phyloP scores from a whole-genome alignment of 148 eudicot genomes.

The Rhododendron griersonianum region DNA sequence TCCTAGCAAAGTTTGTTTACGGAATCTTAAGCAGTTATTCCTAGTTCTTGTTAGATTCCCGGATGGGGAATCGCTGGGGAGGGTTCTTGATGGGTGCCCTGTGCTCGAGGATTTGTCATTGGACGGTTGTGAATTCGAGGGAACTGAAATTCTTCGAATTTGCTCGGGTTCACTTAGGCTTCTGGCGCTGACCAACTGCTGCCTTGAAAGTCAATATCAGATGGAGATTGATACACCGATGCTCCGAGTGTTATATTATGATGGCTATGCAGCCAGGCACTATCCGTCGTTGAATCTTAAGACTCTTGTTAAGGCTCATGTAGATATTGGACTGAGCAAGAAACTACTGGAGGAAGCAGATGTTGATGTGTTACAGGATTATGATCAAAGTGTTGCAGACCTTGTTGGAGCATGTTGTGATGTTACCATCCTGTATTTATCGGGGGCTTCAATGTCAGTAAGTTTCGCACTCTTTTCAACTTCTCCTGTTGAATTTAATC shows the following conservation, averaged over 20 bases:
- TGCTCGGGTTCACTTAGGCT: neutral
- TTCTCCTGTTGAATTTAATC: neutral
- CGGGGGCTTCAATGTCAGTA: neutral
- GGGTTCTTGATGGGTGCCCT: slow-evolving; percentile 1
- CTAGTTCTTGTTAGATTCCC: neutral
- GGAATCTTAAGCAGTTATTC: neutral
- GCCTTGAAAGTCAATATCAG: neutral
- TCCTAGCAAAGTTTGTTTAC: neutral
- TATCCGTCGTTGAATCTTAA: neutral
- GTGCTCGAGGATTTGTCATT: neutral
- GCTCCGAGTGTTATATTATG: neutral
- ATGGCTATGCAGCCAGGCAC: neutral
- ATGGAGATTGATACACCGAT: neutral
- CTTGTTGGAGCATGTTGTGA: neutral
- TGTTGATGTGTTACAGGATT: neutral
- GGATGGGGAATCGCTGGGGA: neutral
- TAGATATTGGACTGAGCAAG: neutral
- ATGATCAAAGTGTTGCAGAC: neutral
- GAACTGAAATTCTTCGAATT: neutral
- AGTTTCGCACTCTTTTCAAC: neutral
- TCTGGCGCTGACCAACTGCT: neutral
- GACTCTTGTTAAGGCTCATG: neutral
- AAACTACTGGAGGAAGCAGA: neutral
- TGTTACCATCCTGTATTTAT: neutral
- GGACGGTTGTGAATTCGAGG: neutral